Conservation (phyloP, 106 monocot genomes). For the Acorus gramineus region DNA sequence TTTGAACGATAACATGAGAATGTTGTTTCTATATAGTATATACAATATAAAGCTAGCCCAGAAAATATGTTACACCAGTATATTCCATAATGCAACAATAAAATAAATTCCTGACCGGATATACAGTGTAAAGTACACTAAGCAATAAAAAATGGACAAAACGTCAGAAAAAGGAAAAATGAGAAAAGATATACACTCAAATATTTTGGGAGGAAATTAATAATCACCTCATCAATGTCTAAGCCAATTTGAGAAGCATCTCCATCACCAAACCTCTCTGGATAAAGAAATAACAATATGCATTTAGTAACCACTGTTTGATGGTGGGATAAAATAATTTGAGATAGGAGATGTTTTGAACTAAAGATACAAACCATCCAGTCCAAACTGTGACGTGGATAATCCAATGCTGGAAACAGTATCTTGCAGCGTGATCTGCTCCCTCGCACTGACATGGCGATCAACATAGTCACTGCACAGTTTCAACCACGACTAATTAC, state of each 20-base stretch:
- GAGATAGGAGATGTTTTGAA: too few species aligned
- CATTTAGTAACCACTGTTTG: not conserved
- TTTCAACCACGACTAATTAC: not conserved
- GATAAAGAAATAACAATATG: constrained; percentile 7
- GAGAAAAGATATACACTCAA: not conserved
- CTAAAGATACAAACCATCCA: constrained; percentile 56
- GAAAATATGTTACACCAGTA: too few species aligned
- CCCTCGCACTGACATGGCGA: constrained; percentile 92
- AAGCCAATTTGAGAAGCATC: constrained; percentile 91
- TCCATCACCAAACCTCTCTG: constrained; percentile 99
- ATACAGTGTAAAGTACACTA: too few species aligned
- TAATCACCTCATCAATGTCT: constrained; percentile 85
- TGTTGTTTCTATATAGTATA: not conserved
- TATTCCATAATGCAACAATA: too few species aligned
- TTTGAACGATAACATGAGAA: not conserved
- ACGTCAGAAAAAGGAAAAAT: not conserved
- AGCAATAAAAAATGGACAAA: too few species aligned
- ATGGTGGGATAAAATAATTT: not conserved
- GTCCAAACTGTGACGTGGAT: constrained; percentile 80
- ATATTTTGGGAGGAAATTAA: not conserved
- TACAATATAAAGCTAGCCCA: too few species aligned
- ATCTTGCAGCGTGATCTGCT: constrained; percentile 99
- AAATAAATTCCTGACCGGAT: too few species aligned
- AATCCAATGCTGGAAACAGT: constrained; percentile 40
- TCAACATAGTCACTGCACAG: constrained; percentile 78